Base-by-base conservation (phyloP, 768 basidiomycete species). In the Russula dissimulans region DNA sequence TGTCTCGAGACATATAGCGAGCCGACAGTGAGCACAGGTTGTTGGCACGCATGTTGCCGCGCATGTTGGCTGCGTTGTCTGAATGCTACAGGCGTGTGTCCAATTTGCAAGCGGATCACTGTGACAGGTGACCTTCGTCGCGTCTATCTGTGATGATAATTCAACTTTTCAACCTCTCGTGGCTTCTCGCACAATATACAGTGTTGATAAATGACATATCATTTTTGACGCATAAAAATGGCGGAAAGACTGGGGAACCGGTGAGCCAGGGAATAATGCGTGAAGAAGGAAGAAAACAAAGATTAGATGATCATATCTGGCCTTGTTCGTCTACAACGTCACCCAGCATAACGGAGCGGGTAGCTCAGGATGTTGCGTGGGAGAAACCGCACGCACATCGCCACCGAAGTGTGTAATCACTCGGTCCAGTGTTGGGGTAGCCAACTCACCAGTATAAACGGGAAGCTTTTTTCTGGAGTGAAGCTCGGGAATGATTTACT, bases 21-120 rank as follows among this genome's bases (percentile, higher is more conserved):
- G 62, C 86, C 89, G 0, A 89, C 89, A 0, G 81, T 84, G 9
- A 89, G 87, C 14, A 89, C 87, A 0, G 89, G 89, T 7, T 92
- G 89, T 70, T 92, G 90, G 90, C 89, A 92, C 68, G 87, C 87
- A 0, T 91, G 86, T 65, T 92, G 89, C 68, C 77, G 83, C 46
- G 83, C 83, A 67, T 92, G 89, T 70, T 92, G 89, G 89, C 71
- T 92, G 38, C 82, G 83, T n/a, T 91, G 90, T 70, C 76, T 92
- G 45, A 87, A 86, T 22, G 82, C 87, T 11, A 91, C 88, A 7
- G 89, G 85, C 68, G 77, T 91, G 15, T 92, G 89, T 69, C 89
- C 89, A 0, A 91, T 91, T 65, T 92, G 89, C 76, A 90, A 91
- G 71, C 81, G 90, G 52, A 92, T 92, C 57, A 91, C 89, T 31